Evolutionary conservation across 345 rosid species (phyloP).

Genomic region (Corchorus capsularis): DNA sequence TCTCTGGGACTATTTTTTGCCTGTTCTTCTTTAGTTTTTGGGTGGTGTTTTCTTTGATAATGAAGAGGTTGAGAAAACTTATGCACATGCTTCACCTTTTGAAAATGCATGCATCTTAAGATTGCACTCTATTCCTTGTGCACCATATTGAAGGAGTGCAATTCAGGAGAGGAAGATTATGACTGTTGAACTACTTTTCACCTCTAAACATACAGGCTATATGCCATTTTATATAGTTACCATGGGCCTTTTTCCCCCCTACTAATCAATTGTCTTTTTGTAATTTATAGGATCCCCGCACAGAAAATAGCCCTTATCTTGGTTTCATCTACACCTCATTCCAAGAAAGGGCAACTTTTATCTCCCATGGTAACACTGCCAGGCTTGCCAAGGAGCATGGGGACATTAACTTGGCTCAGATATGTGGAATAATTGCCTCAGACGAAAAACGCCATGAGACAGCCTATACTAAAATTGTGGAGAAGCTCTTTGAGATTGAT

Average conservation of each 20-base stretch:
- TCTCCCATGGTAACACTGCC: slow-evolving; percentile 96
- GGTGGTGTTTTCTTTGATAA: not conserved
- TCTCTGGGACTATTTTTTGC: not conserved
- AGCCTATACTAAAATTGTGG: slow-evolving; percentile 86
- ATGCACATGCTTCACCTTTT: not conserved
- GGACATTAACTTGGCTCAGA: slow-evolving; percentile 77
- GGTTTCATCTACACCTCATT: slow-evolving; percentile 94
- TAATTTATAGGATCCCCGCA: slow-evolving; percentile 64
- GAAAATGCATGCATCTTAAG: not conserved
- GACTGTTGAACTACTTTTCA: slow-evolving; percentile 2
- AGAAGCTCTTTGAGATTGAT: slow-evolving; percentile 85
- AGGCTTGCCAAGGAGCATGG: slow-evolving; percentile 86
- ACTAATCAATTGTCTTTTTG: not conserved
- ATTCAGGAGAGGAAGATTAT: not conserved
- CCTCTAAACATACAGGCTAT: not conserved
- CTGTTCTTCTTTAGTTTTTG: not conserved
- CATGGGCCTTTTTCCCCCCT: not conserved
- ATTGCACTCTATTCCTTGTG: too few species aligned
- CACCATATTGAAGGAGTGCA: too few species aligned
- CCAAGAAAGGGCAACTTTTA: slow-evolving; percentile 96
- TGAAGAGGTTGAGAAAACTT: not conserved
- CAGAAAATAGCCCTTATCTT: slow-evolving; percentile 85
- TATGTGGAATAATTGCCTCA: slow-evolving; percentile 85
- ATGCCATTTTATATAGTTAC: not conserved
- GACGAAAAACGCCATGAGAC: slow-evolving; percentile 97